Evolutionary conservation across 1,284 basidiomycete genomes (phyloP).

Genomic region (Puccinia polysora): DNA sequence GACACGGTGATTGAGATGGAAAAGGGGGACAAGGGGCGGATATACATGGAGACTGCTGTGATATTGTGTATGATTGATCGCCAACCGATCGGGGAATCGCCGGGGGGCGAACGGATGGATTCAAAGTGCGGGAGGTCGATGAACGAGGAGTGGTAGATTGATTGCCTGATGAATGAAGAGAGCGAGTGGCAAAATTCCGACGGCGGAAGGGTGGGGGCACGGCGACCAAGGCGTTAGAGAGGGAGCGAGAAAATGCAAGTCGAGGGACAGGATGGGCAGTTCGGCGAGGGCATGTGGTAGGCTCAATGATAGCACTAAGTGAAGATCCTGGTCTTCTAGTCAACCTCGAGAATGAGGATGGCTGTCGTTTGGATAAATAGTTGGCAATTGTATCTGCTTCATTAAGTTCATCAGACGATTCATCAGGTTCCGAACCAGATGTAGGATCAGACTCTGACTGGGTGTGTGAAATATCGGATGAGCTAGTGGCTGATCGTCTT

Average conservation of each 20-base stretch:
- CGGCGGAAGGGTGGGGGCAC: constrained; percentile 2
- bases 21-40: not conserved
- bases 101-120: not conserved
- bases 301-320: constrained; percentile 37
- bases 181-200: constrained; percentile 13
- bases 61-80: not conserved
- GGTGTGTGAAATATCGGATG: not conserved
- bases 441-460: constrained; percentile 6
- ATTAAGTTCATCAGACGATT: too few species aligned
- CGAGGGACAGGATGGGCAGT: not conserved
- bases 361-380: not conserved
- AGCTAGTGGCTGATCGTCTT: not conserved
- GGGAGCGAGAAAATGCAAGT: constrained; percentile 12
- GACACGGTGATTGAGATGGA: not conserved
- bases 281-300: constrained; percentile 6
- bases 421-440: not conserved
- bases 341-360: not conserved
- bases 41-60: not conserved
- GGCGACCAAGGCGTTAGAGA: constrained; percentile 6
- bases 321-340: constrained; percentile 40
- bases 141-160: constrained; percentile 7
- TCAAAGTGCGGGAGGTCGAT: not conserved
- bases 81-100: too few species aligned
- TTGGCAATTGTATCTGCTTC: not conserved
- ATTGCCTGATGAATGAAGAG: not conserved